Conservation (phyloP, 495 filamentous ascomycete species). For the Halenospora varia region DNA sequence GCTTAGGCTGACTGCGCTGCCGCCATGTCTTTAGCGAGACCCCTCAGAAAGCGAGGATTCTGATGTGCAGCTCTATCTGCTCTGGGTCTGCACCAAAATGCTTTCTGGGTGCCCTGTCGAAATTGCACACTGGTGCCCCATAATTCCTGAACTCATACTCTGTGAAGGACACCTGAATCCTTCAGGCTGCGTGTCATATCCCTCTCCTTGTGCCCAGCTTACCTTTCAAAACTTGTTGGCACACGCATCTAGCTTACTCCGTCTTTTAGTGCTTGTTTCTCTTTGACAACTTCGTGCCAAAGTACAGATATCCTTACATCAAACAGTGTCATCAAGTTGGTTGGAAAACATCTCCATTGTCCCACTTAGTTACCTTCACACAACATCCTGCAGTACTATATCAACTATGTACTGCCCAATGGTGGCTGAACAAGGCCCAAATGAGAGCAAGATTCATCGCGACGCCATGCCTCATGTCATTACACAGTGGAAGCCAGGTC, state of each 20-base stretch:
- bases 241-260: not conserved
- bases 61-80: no score
- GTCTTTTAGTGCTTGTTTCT: not conserved
- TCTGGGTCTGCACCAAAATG: no score
- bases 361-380: not conserved
- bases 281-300: not conserved
- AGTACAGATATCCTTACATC: no score
- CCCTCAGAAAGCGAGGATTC: no score
- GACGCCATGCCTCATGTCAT: slow-evolving; percentile 16
- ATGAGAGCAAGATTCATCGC: not conserved
- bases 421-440: not conserved
- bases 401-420: not conserved
- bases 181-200: not conserved
- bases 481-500: slow-evolving; percentile 11
- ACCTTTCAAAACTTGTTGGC: not conserved
- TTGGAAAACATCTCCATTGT: not conserved
- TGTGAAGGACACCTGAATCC: not conserved
- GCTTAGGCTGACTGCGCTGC: not conserved
- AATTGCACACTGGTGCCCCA: not conserved
- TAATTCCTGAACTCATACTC: not conserved
- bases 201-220: not conserved
- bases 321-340: not conserved
- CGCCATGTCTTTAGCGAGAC: no score
- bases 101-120: not conserved
- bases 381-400: not conserved